Evolutionary conservation across 2,329 filamentous ascomycete genomes (phyloP).

Genomic region (Bipolaris cookei): DNA sequence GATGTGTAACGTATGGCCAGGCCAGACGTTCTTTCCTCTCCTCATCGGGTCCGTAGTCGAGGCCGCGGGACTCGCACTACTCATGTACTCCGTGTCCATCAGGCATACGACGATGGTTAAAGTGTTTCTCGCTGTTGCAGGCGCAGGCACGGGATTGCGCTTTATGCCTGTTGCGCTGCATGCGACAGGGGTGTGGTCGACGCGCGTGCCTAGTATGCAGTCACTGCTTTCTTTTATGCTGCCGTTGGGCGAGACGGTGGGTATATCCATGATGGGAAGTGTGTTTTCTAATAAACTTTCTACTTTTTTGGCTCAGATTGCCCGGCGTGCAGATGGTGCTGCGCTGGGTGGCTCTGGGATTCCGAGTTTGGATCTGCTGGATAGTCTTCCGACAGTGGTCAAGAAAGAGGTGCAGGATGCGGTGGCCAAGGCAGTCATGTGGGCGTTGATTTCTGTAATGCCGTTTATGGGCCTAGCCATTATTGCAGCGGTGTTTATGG

Average conservation of each 20-base stretch:
- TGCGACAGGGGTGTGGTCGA: slow-evolving; percentile 66
- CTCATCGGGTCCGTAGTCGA: slow-evolving; percentile 58
- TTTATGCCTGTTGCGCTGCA: slow-evolving; percentile 70
- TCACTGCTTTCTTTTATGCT: slow-evolving; percentile 65
- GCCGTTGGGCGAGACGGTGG: slow-evolving; percentile 69
- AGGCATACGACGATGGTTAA: slow-evolving; percentile 61
- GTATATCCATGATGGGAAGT: slow-evolving; percentile 70
- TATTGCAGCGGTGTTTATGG: slow-evolving; percentile 54
- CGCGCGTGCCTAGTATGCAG: slow-evolving; percentile 64
- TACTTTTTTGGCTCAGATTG: slow-evolving; percentile 35
- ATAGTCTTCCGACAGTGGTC: slow-evolving; percentile 48
- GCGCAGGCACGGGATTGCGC: slow-evolving; percentile 67
- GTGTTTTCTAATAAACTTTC: slow-evolving; percentile 68
- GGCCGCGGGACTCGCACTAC: slow-evolving; percentile 63
- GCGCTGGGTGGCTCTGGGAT: slow-evolving; percentile 28
- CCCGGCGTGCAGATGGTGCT: slow-evolving; percentile 25
- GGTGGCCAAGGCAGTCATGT: slow-evolving; percentile 66
- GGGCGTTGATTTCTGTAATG: slow-evolving; percentile 67
- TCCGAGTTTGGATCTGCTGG: slow-evolving; percentile 41
- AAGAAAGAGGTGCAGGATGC: slow-evolving; percentile 52
- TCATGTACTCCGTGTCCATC: slow-evolving; percentile 63
- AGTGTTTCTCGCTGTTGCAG: slow-evolving; percentile 70
- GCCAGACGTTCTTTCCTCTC: slow-evolving; percentile 66
- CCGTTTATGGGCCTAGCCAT: slow-evolving; percentile 63
- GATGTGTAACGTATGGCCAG: slow-evolving; percentile 66